Evolutionary conservation across 345 rosid species (phyloP), one percentile per base, ranked within the genome.

Genomic region (Erucastrum elatum): DNA sequence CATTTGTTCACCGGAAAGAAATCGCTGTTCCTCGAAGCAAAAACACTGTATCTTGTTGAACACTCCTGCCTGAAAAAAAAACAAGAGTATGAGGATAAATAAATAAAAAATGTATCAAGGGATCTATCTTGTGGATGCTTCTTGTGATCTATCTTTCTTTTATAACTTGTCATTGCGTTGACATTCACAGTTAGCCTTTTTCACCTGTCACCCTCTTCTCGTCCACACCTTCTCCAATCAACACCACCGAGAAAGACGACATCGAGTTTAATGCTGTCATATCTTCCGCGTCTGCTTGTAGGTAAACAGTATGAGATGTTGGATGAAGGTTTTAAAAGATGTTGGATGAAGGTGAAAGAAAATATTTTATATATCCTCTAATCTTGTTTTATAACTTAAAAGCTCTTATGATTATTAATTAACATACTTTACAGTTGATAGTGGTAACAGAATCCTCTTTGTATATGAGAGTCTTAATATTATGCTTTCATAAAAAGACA

Each of bases 1-100:
- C 55, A 94, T 90, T 78, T 92, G 91, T 81, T 94, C 97, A 66
- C 97, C 98, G 0, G 97, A 97, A 70, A 94, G 97, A 75, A 94
- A 95, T 17, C 93, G 94, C 82, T 94, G 97, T 84, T 94, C 97
- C 83, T 94, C 96, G 16, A 90, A 94, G 89, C 98, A 94, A 81
- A 94, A 94, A 68, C 97, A 90, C 68, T 94, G 98, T 72, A 94
- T 94, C 85, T 94, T 92, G 66, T 94, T 94, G 86, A 94, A 94
- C 85, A 94, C 89, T 29, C 87, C 98, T 58, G 98, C 98, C 98
- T 94, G 89, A 15, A 51, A 79, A 16, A 30, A 8, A 58, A 70
- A 6, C n/a, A 65, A 10, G 68, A 69, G 25, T 66, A 8, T 7
- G 11, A 69, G 64, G 25, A 70, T 37, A 46, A 2, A 68, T 21